A percentile compares a stretch with the other conserved stretches of the same genome.
Conservation (phyloP, 495 filamentous ascomycete species). For the Penicillium lagena region DNA sequence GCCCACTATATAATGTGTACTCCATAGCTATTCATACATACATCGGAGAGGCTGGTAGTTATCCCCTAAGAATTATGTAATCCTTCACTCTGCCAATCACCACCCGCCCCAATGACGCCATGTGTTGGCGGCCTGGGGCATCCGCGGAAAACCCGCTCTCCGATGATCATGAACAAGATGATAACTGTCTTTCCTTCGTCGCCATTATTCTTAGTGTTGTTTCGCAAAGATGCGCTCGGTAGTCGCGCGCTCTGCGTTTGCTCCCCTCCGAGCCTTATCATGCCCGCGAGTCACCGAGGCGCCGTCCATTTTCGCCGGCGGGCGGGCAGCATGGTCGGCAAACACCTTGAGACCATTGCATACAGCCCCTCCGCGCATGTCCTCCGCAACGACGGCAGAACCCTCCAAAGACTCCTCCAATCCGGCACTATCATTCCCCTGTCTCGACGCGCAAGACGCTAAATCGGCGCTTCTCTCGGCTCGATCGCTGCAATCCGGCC, state of each 20-base stretch:
- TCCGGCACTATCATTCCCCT: slow-evolving; percentile 90
- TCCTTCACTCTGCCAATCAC: slow-evolving; percentile 9
- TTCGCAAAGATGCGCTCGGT: slow-evolving; percentile 18
- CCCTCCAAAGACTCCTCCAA: slow-evolving; percentile 56
- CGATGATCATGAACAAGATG: background rate
- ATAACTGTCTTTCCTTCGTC: slow-evolving; percentile 1
- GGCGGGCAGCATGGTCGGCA: slow-evolving; percentile 13
- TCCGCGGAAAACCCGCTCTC: background rate
- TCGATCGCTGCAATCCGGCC: slow-evolving; percentile 66
- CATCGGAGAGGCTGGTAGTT: no score
- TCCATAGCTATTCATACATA: no score
- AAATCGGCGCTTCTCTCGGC: slow-evolving; percentile 72
- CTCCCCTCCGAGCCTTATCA: slow-evolving; percentile 8
- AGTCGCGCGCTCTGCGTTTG: slow-evolving; percentile 17
- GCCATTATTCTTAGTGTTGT: background rate
- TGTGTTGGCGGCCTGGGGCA: slow-evolving; percentile 3
- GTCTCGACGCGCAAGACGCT: slow-evolving; percentile 84
- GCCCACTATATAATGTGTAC: no score
- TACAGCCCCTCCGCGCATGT: slow-evolving; percentile 16
- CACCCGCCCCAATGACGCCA: slow-evolving; percentile 15
- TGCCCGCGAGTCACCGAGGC: slow-evolving; percentile 10
- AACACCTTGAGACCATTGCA: slow-evolving; percentile 17
- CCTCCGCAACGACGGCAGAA: slow-evolving; percentile 20
- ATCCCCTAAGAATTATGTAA: no score
- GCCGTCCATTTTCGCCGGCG: slow-evolving; percentile 5